phyloP scores from a whole-genome alignment of 768 basidiomycete genomes.

The Podaxis sp. region DNA sequence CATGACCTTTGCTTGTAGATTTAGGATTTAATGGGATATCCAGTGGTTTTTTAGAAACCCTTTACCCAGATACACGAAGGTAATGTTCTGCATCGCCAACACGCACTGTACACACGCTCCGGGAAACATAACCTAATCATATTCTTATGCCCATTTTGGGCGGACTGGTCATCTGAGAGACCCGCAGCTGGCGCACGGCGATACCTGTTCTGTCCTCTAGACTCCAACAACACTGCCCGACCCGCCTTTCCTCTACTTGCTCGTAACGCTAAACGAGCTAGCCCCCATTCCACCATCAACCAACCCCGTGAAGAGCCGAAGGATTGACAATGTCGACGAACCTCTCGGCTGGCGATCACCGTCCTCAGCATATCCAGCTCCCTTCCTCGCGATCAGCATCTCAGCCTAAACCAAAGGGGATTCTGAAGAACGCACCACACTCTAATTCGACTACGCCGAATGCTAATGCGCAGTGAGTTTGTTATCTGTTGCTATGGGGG shows the following conservation, averaged over 20 bases:
- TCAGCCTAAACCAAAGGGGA: conserved; percentile 79
- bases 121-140: not conserved
- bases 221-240: not conserved
- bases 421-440: conserved; percentile 78
- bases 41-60: not conserved
- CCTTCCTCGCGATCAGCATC: conserved; percentile 58
- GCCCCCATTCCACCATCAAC: not conserved
- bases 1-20: not conserved
- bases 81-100: not conserved
- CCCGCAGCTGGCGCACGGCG: not conserved
- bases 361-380: conserved; percentile 45
- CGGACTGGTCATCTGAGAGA: not conserved
- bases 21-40: not conserved
- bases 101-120: not conserved
- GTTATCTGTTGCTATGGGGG: not conserved
- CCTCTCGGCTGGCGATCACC: conserved; percentile 28
- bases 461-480: conserved; percentile 47
- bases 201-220: not conserved
- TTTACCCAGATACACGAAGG: not conserved
- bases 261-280: not conserved
- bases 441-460: conserved; percentile 29
- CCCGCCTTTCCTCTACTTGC: not conserved
- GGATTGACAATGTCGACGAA: conserved; percentile 20
- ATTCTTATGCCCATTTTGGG: not conserved
- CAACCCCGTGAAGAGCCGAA: not conserved